A percentile compares a stretch with the other conserved stretches of the same genome.
Conservation (phyloP, 2,329 filamentous ascomycete genomes). For the Amesomyces nigricolor region DNA sequence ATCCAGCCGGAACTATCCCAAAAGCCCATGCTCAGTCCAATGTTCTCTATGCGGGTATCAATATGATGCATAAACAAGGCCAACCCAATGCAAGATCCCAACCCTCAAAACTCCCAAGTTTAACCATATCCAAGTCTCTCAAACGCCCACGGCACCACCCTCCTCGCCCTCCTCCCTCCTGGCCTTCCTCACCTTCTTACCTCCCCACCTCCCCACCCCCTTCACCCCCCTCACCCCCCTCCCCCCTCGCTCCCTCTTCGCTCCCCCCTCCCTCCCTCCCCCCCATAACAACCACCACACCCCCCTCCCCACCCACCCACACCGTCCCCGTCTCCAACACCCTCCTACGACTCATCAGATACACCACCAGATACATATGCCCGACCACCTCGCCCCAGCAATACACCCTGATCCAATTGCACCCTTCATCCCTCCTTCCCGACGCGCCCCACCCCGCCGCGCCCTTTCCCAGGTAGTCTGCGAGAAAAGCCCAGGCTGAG, state of each 20-base stretch:
- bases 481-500: slow-evolving; percentile 57
- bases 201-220: background rate
- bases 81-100: background rate
- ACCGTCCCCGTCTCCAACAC: slow-evolving; percentile 51
- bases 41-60: slow-evolving; percentile 7
- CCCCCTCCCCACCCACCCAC: slow-evolving; percentile 63
- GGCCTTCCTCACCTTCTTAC: background rate
- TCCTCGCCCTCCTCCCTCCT: background rate
- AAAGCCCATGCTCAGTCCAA: background rate
- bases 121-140: background rate
- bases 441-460: slow-evolving; percentile 63
- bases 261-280: slow-evolving; percentile 15
- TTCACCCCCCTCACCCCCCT: background rate
- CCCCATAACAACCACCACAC: slow-evolving; percentile 43
- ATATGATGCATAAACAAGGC: background rate
- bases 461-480: slow-evolving; percentile 53
- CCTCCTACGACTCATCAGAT: slow-evolving; percentile 61
- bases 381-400: slow-evolving; percentile 71
- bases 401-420: slow-evolving; percentile 57
- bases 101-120: background rate
- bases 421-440: slow-evolving; percentile 43
- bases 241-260: background rate
- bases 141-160: background rate
- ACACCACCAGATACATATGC: slow-evolving; percentile 70
- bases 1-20: background rate